Evolutionary conservation across 164 flowering plant species (phyloP).

Genomic region (Paratinospora sagittata): DNA sequence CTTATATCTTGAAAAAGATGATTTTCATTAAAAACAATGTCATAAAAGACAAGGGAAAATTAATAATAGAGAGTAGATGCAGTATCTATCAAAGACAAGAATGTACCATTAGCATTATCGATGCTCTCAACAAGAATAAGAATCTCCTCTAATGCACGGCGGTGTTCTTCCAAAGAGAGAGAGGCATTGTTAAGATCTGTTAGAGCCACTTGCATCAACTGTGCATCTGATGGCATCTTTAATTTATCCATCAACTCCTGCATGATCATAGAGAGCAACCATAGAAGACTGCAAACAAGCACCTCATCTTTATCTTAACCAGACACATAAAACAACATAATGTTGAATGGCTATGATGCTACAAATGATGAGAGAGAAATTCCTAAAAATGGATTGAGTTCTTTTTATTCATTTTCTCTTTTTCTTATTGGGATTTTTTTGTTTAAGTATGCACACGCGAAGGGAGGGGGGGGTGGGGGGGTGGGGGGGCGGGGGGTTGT

Average conservation of each 20-base stretch:
- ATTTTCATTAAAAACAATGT: background rate
- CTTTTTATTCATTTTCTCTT: no score
- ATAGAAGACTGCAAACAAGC: background rate
- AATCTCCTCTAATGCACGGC: constrained; percentile 73
- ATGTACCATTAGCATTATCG: constrained; percentile 85
- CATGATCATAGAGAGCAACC: constrained; percentile 9
- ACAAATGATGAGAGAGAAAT: background rate
- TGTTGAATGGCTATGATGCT: background rate
- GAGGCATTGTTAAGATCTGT: constrained; percentile 71
- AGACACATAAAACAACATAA: background rate
- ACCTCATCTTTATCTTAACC: background rate
- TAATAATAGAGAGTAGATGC: background rate
- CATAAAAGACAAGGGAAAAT: background rate
- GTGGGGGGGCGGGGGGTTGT: no score
- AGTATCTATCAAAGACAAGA: background rate
- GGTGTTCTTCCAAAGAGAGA: constrained; percentile 57
- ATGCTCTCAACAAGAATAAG: constrained; percentile 81
- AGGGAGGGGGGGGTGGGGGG: no score
- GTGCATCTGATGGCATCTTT: constrained; percentile 83
- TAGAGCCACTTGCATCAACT: constrained; percentile 80
- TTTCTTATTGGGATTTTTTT: no score
- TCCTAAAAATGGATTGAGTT: background rate
- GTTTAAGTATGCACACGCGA: no score
- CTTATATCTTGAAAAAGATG: no score
- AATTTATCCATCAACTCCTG: constrained; percentile 75